These are phyloP conservation scores for Saccharomycopsis fermentans DNA, from an alignment of 805 yeast species.

Conservation along the genomic window DNA sequence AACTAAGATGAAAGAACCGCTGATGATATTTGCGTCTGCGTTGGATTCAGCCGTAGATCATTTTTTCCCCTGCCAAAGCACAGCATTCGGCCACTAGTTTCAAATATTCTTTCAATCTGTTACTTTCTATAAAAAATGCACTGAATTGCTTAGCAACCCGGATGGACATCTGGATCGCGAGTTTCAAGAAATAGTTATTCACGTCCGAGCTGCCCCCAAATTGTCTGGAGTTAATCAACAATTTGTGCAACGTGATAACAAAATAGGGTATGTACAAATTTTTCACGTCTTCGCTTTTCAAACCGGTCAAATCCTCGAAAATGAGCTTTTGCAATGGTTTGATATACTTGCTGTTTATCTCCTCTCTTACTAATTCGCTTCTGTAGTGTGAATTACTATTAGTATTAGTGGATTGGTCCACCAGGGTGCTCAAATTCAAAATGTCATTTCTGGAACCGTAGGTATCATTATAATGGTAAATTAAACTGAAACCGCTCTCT, in stretches of 20 bases:
- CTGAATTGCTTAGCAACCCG: conserved; percentile 58
- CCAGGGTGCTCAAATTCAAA: background rate
- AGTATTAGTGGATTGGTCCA: background rate
- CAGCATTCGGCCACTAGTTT: conserved; percentile 46
- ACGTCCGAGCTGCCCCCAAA: conserved; percentile 5
- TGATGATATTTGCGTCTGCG: background rate
- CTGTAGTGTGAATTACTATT: conserved; percentile 4
- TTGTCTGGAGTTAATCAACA: conserved; percentile 35
- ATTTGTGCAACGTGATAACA: conserved; percentile 54
- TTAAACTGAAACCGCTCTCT: conserved; percentile 8
- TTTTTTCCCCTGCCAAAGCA: conserved; percentile 42
- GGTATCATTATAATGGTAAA: conserved; percentile 8
- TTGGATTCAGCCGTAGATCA: conserved; percentile 26
- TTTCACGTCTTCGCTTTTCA: conserved; percentile 43
- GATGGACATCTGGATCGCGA: conserved; percentile 51
- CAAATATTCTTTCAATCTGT: conserved; percentile 45
- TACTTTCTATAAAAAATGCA: conserved; percentile 49
- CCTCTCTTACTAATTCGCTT: conserved; percentile 6
- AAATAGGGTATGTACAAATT: conserved; percentile 63
- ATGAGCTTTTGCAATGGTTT: conserved; percentile 12
- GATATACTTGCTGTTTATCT: conserved; percentile 9
- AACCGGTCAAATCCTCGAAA: conserved; percentile 1
- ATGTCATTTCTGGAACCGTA: background rate
- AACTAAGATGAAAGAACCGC: too few species aligned
- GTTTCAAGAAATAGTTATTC: conserved; percentile 34